A percentile compares a stretch with the other conserved stretches of the same genome.
These are phyloP conservation scores for Daedaleopsis nitida DNA, from an alignment of 768 basidiomycete species.

Conservation along the genomic window DNA sequence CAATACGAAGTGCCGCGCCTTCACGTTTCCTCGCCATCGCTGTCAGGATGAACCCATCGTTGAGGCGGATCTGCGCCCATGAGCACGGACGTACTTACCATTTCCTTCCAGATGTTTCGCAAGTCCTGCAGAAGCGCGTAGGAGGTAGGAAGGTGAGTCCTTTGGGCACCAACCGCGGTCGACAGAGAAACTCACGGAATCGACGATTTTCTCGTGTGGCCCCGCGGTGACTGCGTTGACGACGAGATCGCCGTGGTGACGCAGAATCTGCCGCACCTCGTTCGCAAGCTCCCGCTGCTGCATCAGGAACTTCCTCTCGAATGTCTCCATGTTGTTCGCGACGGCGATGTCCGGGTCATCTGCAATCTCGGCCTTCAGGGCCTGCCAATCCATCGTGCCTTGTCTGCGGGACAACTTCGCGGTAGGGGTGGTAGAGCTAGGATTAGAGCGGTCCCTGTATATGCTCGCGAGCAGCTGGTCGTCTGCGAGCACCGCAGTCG, in stretches of 20 bases:
- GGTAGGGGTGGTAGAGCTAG: background rate
- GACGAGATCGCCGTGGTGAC: constrained; percentile 39
- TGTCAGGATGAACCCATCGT: constrained; percentile 16
- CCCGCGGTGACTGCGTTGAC: constrained; percentile 43
- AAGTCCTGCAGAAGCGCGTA: constrained; percentile 40
- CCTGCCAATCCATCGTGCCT: constrained; percentile 4
- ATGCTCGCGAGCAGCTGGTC: constrained; percentile 17
- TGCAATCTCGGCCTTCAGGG: constrained; percentile 4
- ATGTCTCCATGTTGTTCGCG: constrained; percentile 41
- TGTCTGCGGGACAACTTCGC: background rate
- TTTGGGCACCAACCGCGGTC: background rate
- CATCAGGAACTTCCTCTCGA: constrained; percentile 49
- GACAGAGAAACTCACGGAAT: constrained; percentile 32
- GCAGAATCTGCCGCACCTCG: constrained; percentile 32
- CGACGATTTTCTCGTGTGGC: constrained; percentile 46
- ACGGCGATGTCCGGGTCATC: constrained; percentile 33
- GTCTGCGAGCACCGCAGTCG: background rate
- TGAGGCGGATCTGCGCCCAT: background rate
- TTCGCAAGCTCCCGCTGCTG: constrained; percentile 42
- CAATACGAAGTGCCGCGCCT: constrained; percentile 52
- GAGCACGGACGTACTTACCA: constrained; percentile 36
- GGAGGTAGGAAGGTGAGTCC: background rate
- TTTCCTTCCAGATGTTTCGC: constrained; percentile 52
- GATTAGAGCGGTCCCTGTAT: background rate
- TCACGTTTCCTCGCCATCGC: constrained; percentile 57